Evolutionary conservation across 1,284 basidiomycete species (phyloP).

Genomic region (Ceratobasidium sp.): DNA sequence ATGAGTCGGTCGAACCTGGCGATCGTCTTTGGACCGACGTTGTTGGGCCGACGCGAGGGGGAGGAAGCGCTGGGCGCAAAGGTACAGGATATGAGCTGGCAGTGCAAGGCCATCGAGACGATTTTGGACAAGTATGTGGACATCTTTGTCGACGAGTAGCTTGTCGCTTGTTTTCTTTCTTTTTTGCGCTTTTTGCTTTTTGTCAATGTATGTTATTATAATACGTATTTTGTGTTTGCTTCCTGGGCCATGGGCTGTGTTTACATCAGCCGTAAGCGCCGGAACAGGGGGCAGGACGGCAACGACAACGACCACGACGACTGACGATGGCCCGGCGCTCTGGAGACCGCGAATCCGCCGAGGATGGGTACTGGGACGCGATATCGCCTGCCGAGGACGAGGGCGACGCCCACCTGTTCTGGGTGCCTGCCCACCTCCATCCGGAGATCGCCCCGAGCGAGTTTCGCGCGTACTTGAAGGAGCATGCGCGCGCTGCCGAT

Average conservation of each 20-base stretch:
- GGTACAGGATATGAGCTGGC: conserved; percentile 66
- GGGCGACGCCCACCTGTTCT: conserved; percentile 85
- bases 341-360: background rate
- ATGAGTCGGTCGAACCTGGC: conserved; percentile 95
- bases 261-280: conserved; percentile 5
- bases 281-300: background rate
- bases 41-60: conserved; percentile 64
- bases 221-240: background rate
- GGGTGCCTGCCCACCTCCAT: conserved; percentile 95
- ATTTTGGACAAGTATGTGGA: conserved; percentile 86
- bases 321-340: conserved; percentile 13
- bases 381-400: conserved; percentile 52
- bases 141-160: conserved; percentile 78
- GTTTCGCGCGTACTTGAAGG: conserved; percentile 93
- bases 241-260: background rate
- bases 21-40: conserved; percentile 96
- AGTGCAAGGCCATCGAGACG: conserved; percentile 83
- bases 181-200: background rate
- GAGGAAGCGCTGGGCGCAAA: conserved; percentile 48
- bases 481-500: conserved; percentile 73
- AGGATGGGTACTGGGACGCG: conserved; percentile 27
- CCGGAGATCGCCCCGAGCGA: conserved; percentile 97
- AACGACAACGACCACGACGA: background rate
- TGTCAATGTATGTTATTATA: background rate
- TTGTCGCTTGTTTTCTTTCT: no score